Percentiles rank a stretch among this genome's conserved stretches.
phyloP scores from a whole-genome alignment of 495 filamentous ascomycete genomes.

The Penicillium pulvis region DNA sequence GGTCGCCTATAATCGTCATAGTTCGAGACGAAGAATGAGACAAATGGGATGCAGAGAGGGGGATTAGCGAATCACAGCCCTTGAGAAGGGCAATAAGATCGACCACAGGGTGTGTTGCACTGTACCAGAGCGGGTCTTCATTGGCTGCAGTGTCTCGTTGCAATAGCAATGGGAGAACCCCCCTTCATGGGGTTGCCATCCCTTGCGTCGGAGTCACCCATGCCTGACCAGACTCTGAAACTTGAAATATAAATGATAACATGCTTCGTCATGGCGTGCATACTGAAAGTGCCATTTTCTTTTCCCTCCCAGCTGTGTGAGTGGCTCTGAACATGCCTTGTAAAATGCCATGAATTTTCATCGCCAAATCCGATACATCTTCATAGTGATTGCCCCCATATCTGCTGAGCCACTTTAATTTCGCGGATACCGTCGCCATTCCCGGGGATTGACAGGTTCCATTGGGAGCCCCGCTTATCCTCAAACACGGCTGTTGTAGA shows the following conservation, averaged over 20 bases:
- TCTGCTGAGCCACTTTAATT: not conserved
- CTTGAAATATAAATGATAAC: slow-evolving; percentile 22
- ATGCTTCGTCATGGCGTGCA: slow-evolving; percentile 26
- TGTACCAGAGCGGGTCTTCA: slow-evolving; percentile 29
- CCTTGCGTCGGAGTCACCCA: slow-evolving; percentile 29
- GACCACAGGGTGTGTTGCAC: slow-evolving; percentile 21
- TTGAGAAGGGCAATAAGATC: slow-evolving; percentile 31
- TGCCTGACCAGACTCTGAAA: slow-evolving; percentile 26
- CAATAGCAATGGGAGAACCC: slow-evolving; percentile 25
- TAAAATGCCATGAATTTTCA: not conserved
- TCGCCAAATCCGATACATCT: slow-evolving; percentile 3
- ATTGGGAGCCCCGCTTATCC: not conserved
- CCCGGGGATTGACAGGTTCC: slow-evolving; percentile 3
- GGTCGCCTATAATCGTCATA: slow-evolving; percentile 27
- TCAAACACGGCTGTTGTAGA: not conserved
- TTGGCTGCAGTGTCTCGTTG: slow-evolving; percentile 35
- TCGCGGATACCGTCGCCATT: not conserved
- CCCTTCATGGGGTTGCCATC: slow-evolving; percentile 21
- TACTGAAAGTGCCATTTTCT: not conserved
- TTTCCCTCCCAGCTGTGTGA: not conserved
- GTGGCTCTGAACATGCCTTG: not conserved
- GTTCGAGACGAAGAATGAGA: slow-evolving; percentile 29
- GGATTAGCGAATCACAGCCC: slow-evolving; percentile 29
- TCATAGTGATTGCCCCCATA: not conserved
- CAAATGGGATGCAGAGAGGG: slow-evolving; percentile 29